Conservation (phyloP, 805 yeast genomes). For the Saturnispora gosingensis region DNA sequence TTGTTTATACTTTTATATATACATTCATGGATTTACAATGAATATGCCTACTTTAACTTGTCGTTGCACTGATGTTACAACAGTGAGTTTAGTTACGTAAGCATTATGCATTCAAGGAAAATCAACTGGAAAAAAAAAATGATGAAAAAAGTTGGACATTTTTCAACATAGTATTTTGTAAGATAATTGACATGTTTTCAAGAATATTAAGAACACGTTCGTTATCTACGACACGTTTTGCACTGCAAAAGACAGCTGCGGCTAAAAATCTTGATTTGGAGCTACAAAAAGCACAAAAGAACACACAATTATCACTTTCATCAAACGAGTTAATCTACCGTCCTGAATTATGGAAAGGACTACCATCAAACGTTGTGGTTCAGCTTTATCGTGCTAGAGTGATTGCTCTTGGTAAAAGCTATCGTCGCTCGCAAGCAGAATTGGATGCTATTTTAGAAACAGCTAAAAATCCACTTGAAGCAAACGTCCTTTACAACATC, state of each 20-base stretch:
- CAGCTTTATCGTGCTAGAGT: slow-evolving; percentile 53
- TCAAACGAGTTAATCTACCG: slow-evolving; percentile 31
- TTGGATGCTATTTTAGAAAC: slow-evolving; percentile 47
- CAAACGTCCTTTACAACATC: slow-evolving; percentile 19
- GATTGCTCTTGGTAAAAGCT: slow-evolving; percentile 38
- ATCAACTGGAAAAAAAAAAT: background rate
- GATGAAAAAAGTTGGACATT: slow-evolving; percentile 1
- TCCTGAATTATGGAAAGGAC: slow-evolving; percentile 64
- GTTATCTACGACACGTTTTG: background rate
- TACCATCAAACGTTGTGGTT: slow-evolving; percentile 54
- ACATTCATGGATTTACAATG: background rate
- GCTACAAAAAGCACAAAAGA: slow-evolving; percentile 11
- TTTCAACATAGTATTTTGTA: background rate
- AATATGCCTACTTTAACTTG: background rate
- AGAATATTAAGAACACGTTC: slow-evolving; percentile 1
- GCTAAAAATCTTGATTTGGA: slow-evolving; percentile 4
- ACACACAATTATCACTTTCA: slow-evolving; percentile 10
- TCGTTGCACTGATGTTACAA: background rate
- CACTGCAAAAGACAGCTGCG: background rate
- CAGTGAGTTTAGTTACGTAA: background rate
- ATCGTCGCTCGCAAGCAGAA: slow-evolving; percentile 43
- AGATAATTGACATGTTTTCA: background rate
- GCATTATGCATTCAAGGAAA: background rate
- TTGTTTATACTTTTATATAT: background rate
- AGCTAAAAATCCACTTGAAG: slow-evolving; percentile 20